phyloP scores from a whole-genome alignment of 257 asterid genomes.

The Penstemon barbatus region DNA sequence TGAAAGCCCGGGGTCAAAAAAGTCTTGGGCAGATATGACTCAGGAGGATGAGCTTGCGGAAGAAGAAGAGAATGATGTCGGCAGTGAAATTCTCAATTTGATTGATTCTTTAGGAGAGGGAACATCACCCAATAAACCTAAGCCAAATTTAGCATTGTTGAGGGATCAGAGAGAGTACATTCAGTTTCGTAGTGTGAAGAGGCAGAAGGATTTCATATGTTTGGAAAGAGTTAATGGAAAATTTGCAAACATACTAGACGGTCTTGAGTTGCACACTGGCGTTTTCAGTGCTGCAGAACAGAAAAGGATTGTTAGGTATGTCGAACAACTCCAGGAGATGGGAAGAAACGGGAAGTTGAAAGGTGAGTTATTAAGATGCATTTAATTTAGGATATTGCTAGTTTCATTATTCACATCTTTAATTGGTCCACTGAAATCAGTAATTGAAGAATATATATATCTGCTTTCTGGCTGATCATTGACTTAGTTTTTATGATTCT shows the following conservation, averaged over 20 bases:
- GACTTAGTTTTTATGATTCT: constrained; percentile 10
- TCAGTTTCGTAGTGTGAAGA: constrained; percentile 47
- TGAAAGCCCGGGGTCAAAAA: constrained; percentile 44
- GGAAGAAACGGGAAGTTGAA: constrained; percentile 59
- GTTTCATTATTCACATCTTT: not conserved
- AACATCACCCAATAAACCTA: constrained; percentile 36
- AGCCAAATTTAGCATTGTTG: constrained; percentile 46
- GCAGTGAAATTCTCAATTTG: constrained; percentile 18
- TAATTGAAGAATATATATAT: not conserved
- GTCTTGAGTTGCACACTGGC: constrained; percentile 70
- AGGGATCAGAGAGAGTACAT: constrained; percentile 62
- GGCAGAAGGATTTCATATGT: constrained; percentile 56
- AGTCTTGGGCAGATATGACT: constrained; percentile 99
- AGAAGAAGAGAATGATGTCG: constrained; percentile 42
- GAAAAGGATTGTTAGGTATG: constrained; percentile 58
- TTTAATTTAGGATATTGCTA: not conserved
- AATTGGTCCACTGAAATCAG: not conserved
- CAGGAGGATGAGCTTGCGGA: constrained; percentile 74
- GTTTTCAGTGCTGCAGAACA: constrained; percentile 79
- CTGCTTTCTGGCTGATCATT: not conserved
- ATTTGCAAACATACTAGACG: constrained; percentile 52
- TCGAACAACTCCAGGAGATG: constrained; percentile 52
- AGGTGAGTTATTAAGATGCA: constrained; percentile 39
- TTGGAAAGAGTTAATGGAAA: constrained; percentile 56
- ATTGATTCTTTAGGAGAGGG: constrained; percentile 34